These are phyloP conservation scores for Penicillium mononematosum DNA, from an alignment of 495 filamentous ascomycete species.

Conservation along the genomic window DNA sequence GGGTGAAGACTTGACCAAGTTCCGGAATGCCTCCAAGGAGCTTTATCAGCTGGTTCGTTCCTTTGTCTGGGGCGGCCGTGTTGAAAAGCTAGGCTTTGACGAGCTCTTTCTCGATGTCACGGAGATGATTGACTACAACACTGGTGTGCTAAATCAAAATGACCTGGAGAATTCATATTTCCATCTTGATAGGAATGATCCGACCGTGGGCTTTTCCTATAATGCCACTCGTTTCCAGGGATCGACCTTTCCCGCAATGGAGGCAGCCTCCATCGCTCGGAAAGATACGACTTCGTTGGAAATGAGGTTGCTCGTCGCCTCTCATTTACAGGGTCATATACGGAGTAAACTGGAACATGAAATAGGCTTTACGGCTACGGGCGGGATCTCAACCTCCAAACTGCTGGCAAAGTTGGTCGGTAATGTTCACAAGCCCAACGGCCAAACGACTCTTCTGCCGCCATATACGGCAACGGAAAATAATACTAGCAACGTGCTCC, in stretches of 20 bases:
- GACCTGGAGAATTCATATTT: conserved; percentile 72
- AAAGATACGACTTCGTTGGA: conserved; percentile 31
- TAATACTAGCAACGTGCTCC: conserved; percentile 50
- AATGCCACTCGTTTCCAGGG: conserved; percentile 65
- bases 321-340: conserved; percentile 72
- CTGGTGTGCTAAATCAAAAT: conserved; percentile 64
- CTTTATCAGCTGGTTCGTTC: conserved; percentile 67
- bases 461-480: conserved; percentile 44
- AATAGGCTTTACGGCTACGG: conserved; percentile 82
- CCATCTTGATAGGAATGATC: conserved; percentile 69
- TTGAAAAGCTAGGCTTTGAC: conserved; percentile 83
- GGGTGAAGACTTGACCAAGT: conserved; percentile 82
- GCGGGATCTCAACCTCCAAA: conserved; percentile 86
- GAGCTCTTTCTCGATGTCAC: conserved; percentile 81
- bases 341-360: conserved; percentile 68
- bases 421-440: conserved; percentile 78
- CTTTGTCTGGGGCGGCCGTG: conserved; percentile 70
- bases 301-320: conserved; percentile 62
- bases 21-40: conserved; percentile 80
- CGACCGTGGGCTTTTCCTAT: conserved; percentile 74
- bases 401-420: conserved; percentile 81
- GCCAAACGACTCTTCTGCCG: conserved; percentile 77
- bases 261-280: not conserved
- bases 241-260: conserved; percentile 50
- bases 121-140: conserved; percentile 80